Evolutionary conservation across 805 yeast genomes (phyloP), one percentile per base, ranked within the genome.

Genomic region (Hanseniaspora lindneri): DNA sequence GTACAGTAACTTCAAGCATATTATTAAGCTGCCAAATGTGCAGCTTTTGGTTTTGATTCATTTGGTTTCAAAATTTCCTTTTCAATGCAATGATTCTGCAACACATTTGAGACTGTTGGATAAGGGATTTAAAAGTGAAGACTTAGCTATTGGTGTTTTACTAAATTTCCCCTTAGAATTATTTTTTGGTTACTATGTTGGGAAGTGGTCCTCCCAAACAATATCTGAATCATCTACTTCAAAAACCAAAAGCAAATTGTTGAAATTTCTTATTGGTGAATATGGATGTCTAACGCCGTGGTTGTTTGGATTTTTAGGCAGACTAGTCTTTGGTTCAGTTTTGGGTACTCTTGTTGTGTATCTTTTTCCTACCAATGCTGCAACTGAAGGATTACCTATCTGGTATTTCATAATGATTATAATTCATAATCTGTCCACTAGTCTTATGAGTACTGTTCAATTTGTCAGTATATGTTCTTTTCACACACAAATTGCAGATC

Each of bases 111-210:
- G 89, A 61, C 69, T 92, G 20, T 67, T 92, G 5, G 98, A 92
- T 60, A 81, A 80, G 58, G 98, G 98, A 0, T 77, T 92, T 39
- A 78, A 92, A 34, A 84, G 88, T 60, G 98, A 92, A 62, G 97
- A 92, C 60, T 67, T 92, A 34, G 94, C 97, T 1, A 75, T 92
- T 19, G 84, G 96, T 0, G 97, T 89, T 0, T 66, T 92, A 40
- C 84, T 92, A 42, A 96, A 92, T 62, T 92, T 92, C 64, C 98
- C 98, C 10, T 87, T 92, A 62, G 97, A 92, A 61, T 82, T 92
- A 61, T 66, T 89, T 3, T 89, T 92, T 65, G 97, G 98, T 1
- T 92, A 87, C 62, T 88, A 87, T 57, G 94, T 94, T 1, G 98
- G 95, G 5, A 77, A 86, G 57, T 86, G 96, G 96, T 83, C 95